Conservation (phyloP, 257 asterid genomes). For the Ajuga chamaepitys region DNA sequence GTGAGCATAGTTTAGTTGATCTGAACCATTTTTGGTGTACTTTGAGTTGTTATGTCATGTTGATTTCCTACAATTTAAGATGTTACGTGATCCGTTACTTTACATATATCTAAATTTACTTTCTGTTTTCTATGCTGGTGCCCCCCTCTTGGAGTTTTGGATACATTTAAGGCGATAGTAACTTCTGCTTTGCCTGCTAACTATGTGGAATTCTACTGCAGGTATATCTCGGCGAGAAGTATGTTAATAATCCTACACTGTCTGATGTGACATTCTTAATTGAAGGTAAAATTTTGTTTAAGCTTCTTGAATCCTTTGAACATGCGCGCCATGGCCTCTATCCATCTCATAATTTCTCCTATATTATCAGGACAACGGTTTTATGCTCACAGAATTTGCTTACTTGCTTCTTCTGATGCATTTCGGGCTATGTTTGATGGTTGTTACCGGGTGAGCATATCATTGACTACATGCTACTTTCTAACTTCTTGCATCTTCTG, state of each 20-base stretch:
- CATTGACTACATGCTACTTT: background rate
- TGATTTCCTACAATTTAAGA: background rate
- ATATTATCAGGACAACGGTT: constrained; percentile 53
- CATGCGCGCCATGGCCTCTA: background rate
- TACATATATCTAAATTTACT: background rate
- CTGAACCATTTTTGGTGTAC: background rate
- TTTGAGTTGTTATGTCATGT: background rate
- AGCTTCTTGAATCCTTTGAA: constrained; percentile 12
- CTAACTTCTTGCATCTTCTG: too few species aligned
- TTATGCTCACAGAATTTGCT: constrained; percentile 93
- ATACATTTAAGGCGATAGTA: background rate
- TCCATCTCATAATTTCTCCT: background rate
- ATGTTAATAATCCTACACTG: constrained; percentile 77
- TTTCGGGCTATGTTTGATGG: constrained; percentile 99
- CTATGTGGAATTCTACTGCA: constrained; percentile 30
- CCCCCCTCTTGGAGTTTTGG: background rate
- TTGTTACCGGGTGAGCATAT: constrained; percentile 82
- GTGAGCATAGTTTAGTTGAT: background rate
- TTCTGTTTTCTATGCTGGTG: background rate
- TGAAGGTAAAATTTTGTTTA: constrained; percentile 56
- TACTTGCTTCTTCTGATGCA: constrained; percentile 98
- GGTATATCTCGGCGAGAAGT: constrained; percentile 97
- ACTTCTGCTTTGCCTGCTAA: background rate
- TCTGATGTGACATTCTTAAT: constrained; percentile 94
- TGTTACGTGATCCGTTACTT: background rate